Evolutionary conservation across 257 asterid species (phyloP).

Genomic region (Gentiana straminea): DNA sequence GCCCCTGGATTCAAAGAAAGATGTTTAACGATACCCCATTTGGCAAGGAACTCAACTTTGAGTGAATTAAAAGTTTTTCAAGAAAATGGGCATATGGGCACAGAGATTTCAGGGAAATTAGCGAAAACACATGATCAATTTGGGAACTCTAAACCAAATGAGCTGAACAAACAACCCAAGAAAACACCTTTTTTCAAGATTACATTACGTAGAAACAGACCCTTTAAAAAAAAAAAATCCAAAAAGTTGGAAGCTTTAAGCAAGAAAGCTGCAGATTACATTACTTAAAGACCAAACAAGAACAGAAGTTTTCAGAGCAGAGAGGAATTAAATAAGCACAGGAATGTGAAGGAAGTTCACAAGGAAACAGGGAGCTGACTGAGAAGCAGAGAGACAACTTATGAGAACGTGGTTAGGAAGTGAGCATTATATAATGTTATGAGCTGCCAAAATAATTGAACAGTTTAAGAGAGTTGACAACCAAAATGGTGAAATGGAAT

Average conservation of each 20-base stretch:
- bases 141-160: not conserved
- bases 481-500: too few relatives aligned
- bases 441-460: not conserved
- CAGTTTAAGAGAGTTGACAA: too few relatives aligned
- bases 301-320: constrained; percentile 1
- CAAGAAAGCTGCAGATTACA: not conserved
- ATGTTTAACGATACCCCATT: constrained; percentile 15
- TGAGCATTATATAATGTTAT: constrained; percentile 13
- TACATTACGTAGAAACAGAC: constrained; percentile 11
- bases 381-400: constrained; percentile 3
- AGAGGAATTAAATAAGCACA: constrained; percentile 5
- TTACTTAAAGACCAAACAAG: not conserved
- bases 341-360: constrained; percentile 7
- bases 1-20: not conserved
- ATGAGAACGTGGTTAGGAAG: constrained; percentile 16
- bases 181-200: constrained; percentile 2
- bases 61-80: constrained; percentile 5
- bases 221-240: constrained; percentile 3
- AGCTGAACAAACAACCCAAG: not conserved
- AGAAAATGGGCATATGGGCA: constrained; percentile 11
- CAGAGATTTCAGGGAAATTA: constrained; percentile 2
- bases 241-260: not conserved
- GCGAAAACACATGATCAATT: constrained; percentile 15
- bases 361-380: constrained; percentile 4
- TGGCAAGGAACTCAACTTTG: not conserved